phyloP scores from a whole-genome alignment of 2,329 filamentous ascomycete species.

The Pezicula carpinea region DNA sequence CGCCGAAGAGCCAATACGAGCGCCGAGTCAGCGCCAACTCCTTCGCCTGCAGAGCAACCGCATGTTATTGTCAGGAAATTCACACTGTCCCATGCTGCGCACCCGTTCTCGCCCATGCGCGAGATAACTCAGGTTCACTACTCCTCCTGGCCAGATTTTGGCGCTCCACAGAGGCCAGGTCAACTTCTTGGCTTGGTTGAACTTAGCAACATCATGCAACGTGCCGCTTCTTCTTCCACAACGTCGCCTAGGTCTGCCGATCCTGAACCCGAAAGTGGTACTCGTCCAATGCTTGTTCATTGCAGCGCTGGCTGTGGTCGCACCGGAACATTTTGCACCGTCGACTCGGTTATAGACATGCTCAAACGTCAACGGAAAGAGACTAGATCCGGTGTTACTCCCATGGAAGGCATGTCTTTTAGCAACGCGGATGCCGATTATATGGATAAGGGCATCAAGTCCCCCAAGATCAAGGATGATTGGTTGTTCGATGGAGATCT shows the following conservation, averaged over 20 bases:
- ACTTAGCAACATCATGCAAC: constrained; percentile 73
- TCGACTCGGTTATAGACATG: constrained; percentile 95
- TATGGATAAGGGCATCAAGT: constrained; percentile 14
- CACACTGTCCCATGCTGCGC: constrained; percentile 67
- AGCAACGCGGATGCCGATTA: constrained; percentile 15
- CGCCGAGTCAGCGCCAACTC: constrained; percentile 34
- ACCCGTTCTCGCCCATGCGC: constrained; percentile 80
- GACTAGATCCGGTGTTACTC: constrained; percentile 25
- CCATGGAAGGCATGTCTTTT: constrained; percentile 38
- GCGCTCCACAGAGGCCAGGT: constrained; percentile 80
- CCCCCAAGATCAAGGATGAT: constrained; percentile 38
- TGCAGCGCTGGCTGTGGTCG: constrained; percentile 95
- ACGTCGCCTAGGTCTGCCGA: constrained; percentile 45
- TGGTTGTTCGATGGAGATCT: constrained; percentile 69
- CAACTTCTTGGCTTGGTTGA: constrained; percentile 89
- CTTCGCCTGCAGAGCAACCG: constrained; percentile 51
- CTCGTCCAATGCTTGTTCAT: constrained; percentile 81
- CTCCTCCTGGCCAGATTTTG: constrained; percentile 95
- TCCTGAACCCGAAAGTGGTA: constrained; percentile 46
- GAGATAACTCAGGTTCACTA: constrained; percentile 96
- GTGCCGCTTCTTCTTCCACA: constrained; percentile 30
- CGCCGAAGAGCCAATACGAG: constrained; percentile 52
- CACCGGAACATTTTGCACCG: constrained; percentile 93
- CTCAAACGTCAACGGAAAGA: constrained; percentile 72
- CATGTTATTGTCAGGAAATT: constrained; percentile 85